Evolutionary conservation across 441 rosid genomes (phyloP).

Genomic region (Oxalis stricta): DNA sequence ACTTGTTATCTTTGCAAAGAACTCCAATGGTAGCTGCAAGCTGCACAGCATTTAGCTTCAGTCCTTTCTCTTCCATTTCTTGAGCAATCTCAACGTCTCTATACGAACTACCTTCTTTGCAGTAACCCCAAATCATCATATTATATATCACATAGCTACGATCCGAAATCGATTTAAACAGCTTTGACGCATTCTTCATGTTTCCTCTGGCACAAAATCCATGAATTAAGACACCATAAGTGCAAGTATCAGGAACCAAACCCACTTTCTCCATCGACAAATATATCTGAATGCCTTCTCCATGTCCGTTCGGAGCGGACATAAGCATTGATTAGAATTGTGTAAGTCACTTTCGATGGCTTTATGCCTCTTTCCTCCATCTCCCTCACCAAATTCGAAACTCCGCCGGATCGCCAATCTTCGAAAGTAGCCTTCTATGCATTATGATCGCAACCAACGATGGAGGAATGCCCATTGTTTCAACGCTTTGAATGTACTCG

Average conservation of each 20-base stretch:
- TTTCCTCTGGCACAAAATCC: conserved; percentile 59
- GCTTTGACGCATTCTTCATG: conserved; percentile 52
- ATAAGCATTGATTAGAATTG: conserved; percentile 42
- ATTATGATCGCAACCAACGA: conserved; percentile 62
- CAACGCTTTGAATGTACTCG: conserved; percentile 30
- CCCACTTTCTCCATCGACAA: conserved; percentile 47
- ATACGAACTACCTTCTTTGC: conserved; percentile 52
- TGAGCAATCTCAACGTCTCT: conserved; percentile 44
- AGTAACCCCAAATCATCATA: conserved; percentile 58
- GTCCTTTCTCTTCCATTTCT: conserved; percentile 43
- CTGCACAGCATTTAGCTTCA: conserved; percentile 57
- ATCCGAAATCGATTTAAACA: conserved; percentile 42
- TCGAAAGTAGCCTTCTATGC: conserved; percentile 39
- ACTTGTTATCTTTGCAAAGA: conserved; percentile 48
- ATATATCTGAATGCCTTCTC: conserved; percentile 45
- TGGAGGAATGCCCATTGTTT: conserved; percentile 42
- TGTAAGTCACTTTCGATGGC: conserved; percentile 58
- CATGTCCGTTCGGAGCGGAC: conserved; percentile 27
- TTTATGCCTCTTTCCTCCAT: conserved; percentile 69
- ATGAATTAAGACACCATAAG: conserved; percentile 46
- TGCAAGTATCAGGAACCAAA: conserved; percentile 44
- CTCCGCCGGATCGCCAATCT: conserved; percentile 25
- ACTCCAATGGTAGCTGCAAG: conserved; percentile 38
- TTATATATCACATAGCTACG: conserved; percentile 52
- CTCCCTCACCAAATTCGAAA: conserved; percentile 42